phyloP scores from a whole-genome alignment of 1,284 basidiomycete species.

The Trichosporon coremiiforme region DNA sequence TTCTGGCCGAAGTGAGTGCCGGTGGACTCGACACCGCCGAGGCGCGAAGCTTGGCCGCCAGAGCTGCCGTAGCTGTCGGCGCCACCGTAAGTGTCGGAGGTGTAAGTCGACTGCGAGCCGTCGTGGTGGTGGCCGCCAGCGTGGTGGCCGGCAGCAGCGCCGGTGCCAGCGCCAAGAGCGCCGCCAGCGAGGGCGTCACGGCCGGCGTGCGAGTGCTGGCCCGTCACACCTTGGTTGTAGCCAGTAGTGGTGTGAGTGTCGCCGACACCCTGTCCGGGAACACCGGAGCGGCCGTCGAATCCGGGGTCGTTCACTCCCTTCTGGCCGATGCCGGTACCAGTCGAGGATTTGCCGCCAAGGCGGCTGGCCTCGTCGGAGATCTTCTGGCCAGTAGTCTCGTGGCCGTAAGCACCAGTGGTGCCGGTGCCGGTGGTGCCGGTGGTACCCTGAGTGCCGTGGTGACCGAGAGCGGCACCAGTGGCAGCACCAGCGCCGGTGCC shows the following conservation, averaged over 20 bases:
- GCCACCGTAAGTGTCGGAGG: constrained; percentile 14
- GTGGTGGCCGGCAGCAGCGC: constrained; percentile 5
- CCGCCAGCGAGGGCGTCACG: constrained; percentile 2
- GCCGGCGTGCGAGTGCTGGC: constrained; percentile 3
- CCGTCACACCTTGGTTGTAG: not conserved
- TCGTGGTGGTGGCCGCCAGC: not conserved
- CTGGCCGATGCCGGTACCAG: constrained; percentile 1
- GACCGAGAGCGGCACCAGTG: not conserved
- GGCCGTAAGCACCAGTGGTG: too few species aligned
- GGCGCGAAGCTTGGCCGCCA: constrained; percentile 13
- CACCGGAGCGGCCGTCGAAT: constrained; percentile 15
- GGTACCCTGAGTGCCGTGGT: not conserved
- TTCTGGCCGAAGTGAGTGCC: constrained; percentile 12
- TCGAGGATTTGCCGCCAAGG: not conserved
- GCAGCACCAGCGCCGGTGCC: not conserved
- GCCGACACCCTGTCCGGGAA: not conserved
- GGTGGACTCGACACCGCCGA: constrained; percentile 15
- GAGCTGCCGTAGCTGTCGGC: constrained; percentile 14
- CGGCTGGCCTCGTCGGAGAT: constrained; percentile 4
- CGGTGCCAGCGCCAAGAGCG: constrained; percentile 2
- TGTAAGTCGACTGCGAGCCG: constrained; percentile 2
- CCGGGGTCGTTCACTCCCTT: constrained; percentile 13
- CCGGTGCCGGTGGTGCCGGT: not conserved
- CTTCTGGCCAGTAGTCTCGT: constrained; percentile 10
- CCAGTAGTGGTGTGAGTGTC: not conserved